These are phyloP conservation scores for Mortierella hygrophila DNA, from an alignment of 192 early-diverging fungal genomes.

Conservation along the genomic window DNA sequence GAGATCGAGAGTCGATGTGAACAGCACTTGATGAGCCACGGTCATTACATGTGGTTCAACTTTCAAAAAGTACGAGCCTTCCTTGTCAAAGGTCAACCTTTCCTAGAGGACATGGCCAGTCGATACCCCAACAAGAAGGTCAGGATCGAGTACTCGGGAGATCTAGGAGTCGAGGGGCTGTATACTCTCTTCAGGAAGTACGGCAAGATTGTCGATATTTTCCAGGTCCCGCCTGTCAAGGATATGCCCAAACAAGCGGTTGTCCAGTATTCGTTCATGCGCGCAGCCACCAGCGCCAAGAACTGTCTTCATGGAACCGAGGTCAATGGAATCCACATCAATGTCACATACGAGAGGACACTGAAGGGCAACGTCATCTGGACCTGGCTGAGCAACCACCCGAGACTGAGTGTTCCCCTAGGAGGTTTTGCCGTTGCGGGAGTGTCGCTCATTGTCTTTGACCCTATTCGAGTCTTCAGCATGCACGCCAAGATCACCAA, in stretches of 20 bases:
- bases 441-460: conserved; percentile 88
- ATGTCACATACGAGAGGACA: conserved; percentile 71
- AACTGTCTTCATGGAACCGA: conserved; percentile 92
- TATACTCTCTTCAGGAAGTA: conserved; percentile 82
- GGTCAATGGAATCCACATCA: conserved; percentile 74
- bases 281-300: conserved; percentile 90
- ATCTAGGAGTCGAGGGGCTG: conserved; percentile 65
- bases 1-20: conserved; percentile 61
- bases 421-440: conserved; percentile 81
- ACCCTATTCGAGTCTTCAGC: conserved; percentile 91
- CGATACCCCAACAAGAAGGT: conserved; percentile 62
- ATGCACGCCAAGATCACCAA: conserved; percentile 88
- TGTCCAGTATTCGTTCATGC: conserved; percentile 81
- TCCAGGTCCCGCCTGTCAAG: conserved; percentile 70
- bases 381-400: conserved; percentile 81
- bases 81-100: conserved; percentile 77
- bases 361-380: conserved; percentile 70
- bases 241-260: conserved; percentile 85
- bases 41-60: conserved; percentile 75
- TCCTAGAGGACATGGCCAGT: conserved; percentile 77
- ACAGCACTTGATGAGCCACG: conserved; percentile 66
- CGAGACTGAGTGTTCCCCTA: conserved; percentile 81
- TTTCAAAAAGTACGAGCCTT: conserved; percentile 72
- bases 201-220: conserved; percentile 88
- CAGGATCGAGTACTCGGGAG: conserved; percentile 42